A percentile compares a stretch with the other conserved stretches of the same genome.
These are phyloP conservation scores for Trichophyton simii DNA, from an alignment of 2,329 filamentous ascomycete species.

Conservation along the genomic window DNA sequence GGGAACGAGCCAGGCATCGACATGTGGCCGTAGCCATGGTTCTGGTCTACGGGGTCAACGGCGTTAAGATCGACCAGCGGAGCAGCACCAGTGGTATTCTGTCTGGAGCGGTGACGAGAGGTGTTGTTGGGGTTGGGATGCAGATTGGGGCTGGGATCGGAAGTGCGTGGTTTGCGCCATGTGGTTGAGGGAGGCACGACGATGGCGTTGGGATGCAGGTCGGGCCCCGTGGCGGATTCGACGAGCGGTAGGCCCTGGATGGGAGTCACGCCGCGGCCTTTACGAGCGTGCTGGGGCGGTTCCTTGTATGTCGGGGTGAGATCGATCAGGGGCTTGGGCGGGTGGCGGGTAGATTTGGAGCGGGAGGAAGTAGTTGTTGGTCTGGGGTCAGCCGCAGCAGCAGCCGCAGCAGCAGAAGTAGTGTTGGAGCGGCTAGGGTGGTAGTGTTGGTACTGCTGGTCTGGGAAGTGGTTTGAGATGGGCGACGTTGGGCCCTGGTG, in stretches of 20 bases:
- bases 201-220: constrained; percentile 23
- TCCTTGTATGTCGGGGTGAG: constrained; percentile 53
- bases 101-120: no score
- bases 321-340: constrained; percentile 53
- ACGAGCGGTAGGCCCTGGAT: constrained; percentile 28
- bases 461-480: constrained; percentile 21
- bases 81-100: no score
- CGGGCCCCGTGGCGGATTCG: constrained; percentile 31
- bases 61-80: no score
- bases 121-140: no score
- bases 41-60: no score
- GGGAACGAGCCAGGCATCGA: constrained; percentile 10
- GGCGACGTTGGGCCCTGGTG: constrained; percentile 16
- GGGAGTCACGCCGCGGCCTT: constrained; percentile 31
- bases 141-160: no score
- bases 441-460: constrained; percentile 9
- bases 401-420: constrained; percentile 12
- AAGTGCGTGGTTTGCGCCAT: constrained; percentile 24
- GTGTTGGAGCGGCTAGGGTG: constrained; percentile 23
- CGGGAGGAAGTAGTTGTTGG: constrained; percentile 21
- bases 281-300: constrained; percentile 37
- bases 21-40: constrained; percentile 7
- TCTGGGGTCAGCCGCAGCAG: constrained; percentile 12
- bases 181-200: constrained; percentile 28
- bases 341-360: constrained; percentile 34